Conservation (phyloP, 352 stramenopile genomes). For the Pythium phragmiticola region DNA sequence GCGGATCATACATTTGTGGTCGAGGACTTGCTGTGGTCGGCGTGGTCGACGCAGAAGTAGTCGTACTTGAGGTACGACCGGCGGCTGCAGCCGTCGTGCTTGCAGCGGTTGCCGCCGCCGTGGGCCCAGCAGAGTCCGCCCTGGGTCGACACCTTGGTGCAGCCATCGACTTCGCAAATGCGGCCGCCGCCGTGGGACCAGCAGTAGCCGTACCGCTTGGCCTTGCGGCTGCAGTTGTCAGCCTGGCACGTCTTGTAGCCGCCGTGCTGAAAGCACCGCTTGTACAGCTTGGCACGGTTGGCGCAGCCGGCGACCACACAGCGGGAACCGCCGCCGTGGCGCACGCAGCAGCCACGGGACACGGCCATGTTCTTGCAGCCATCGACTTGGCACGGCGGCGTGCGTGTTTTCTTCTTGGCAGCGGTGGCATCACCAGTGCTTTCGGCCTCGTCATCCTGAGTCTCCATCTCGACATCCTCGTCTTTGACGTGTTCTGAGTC, state of each 20-base stretch:
- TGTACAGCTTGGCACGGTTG: conserved; percentile 72
- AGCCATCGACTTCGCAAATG: conserved; percentile 59
- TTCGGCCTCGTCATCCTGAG: neutral
- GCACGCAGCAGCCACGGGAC: conserved; percentile 49
- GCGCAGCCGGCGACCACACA: conserved; percentile 56
- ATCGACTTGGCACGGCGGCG: conserved; percentile 57
- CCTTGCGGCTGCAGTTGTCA: conserved; percentile 62
- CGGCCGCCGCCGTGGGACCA: conserved; percentile 75
- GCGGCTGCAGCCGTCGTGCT: conserved; percentile 60
- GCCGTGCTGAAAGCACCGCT: conserved; percentile 77
- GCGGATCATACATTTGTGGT: neutral
- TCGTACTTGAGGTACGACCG: conserved; percentile 77
- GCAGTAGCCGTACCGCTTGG: conserved; percentile 82
- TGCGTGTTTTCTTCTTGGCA: conserved; percentile 45
- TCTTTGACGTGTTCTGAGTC: conserved; percentile 1
- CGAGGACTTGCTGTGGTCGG: conserved; percentile 18
- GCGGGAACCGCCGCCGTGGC: conserved; percentile 48
- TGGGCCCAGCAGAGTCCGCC: conserved; percentile 75
- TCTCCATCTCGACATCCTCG: neutral
- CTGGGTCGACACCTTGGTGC: conserved; percentile 64
- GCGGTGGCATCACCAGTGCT: neutral
- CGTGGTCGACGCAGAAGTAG: conserved; percentile 67
- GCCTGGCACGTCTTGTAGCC: conserved; percentile 67
- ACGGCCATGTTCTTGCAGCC: conserved; percentile 66
- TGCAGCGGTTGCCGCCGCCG: conserved; percentile 72